Base-by-base conservation (phyloP, 1,139 yeast genomes). In the Ashbya aceris region DNA sequence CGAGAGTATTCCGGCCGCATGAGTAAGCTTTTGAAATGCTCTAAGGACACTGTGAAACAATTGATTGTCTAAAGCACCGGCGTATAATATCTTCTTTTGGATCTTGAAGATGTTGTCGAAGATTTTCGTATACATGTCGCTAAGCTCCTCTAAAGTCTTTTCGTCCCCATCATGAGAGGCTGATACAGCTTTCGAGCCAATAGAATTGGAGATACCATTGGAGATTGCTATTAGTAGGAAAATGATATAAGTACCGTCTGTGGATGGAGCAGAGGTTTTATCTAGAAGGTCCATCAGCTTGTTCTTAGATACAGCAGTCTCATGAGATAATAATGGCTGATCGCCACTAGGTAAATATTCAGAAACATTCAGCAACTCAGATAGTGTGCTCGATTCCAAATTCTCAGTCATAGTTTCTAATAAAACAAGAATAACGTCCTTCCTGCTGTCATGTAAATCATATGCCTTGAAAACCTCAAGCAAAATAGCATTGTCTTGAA, bases 21-120 rank as follows among this genome's bases (percentile, higher is more conserved):
- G 96, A 4, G 94, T 76, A 40, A 83, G 69, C 48, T 80, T 80
- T 58, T 89, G 96, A 7, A 84, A 68, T 0, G 94, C 74, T 38
- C 95, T 68, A 1, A 87, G 77, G 11, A 77, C 54, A 9, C 67
- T 62, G 46, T 82, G 84, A 56, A 84, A 80, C 20, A 77, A 56
- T 14, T 82, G 89, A 43, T 73, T 70, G 53, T 86, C 95, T 60
- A 84, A 64, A 2, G 61, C 47, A 2, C 79, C 68, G 0, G 87
- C 74, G 50, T 77, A 77, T 12, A 87, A 59, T 45, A 76, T 79
- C 7, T 70, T 66, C 27, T 72, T 65, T 52, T 73, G 77, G 30
- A 77, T 62, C 1, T 65, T 58, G 28, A 73, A 62, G 2, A 78
- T 51, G n/a, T 69, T 70, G 1, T 68, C 63, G 64, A 77, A 76